phyloP scores from a whole-genome alignment of 2,329 filamentous ascomycete species.

The Decorospora gaudefroyi region DNA sequence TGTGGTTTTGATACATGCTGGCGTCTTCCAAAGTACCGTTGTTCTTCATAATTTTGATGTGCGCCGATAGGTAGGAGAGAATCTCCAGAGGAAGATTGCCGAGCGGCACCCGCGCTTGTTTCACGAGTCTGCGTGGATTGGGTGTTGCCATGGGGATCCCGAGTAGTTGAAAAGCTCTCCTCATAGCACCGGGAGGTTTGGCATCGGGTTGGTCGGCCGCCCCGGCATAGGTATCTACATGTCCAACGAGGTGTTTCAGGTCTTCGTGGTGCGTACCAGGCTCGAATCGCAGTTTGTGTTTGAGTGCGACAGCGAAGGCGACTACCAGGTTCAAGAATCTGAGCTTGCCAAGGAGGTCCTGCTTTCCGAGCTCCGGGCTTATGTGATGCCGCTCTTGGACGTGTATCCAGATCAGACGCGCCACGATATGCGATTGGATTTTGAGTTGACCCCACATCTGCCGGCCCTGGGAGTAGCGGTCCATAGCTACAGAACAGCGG shows the following conservation, averaged over 20 bases:
- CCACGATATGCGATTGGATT: constrained; percentile 61
- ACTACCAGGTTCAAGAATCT: constrained; percentile 71
- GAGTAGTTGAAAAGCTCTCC: constrained; percentile 69
- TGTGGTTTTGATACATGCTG: constrained; percentile 63
- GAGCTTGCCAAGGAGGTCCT: constrained; percentile 70
- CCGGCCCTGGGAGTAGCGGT: constrained; percentile 64
- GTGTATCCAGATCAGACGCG: constrained; percentile 87
- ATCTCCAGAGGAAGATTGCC: constrained; percentile 83
- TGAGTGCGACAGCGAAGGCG: constrained; percentile 75
- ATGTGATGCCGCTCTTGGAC: constrained; percentile 59
- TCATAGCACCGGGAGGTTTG: constrained; percentile 51
- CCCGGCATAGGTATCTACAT: constrained; percentile 75
- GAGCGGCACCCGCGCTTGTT: constrained; percentile 69
- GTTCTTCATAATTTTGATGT: constrained; percentile 64
- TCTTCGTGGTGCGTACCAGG: constrained; percentile 77
- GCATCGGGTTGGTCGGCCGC: constrained; percentile 48
- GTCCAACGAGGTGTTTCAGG: constrained; percentile 67
- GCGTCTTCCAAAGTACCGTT: constrained; percentile 59
- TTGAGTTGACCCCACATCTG: constrained; percentile 65
- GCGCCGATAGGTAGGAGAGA: constrained; percentile 69
- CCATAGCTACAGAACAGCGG: constrained; percentile 75
- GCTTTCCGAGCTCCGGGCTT: constrained; percentile 59
- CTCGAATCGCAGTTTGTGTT: constrained; percentile 84
- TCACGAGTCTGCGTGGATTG: constrained; percentile 76
- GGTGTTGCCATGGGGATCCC: constrained; percentile 74